phyloP scores from a whole-genome alignment of 2,329 filamentous ascomycete species.

The Verruconis gallopava region DNA sequence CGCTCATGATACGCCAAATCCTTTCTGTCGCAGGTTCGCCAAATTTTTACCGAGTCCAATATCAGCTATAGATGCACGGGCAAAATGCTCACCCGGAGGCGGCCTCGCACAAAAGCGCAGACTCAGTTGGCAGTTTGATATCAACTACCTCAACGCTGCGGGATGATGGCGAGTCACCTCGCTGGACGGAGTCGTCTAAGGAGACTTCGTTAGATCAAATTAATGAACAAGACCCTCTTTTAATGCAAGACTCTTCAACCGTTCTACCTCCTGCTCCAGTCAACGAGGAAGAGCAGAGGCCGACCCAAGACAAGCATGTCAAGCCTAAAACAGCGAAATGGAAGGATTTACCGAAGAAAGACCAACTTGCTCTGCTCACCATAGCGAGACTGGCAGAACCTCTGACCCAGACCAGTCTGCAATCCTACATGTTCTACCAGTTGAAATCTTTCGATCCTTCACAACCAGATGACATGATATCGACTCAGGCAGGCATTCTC shows the following conservation, averaged over 20 bases:
- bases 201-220: not conserved
- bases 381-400: constrained; percentile 72
- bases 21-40: not conserved
- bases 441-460: constrained; percentile 61
- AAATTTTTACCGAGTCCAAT: not conserved
- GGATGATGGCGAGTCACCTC: not conserved
- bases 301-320: not conserved
- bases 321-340: constrained; percentile 47
- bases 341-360: constrained; percentile 61
- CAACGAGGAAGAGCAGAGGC: constrained; percentile 3
- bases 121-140: not conserved
- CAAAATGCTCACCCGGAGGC: not conserved
- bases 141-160: not conserved
- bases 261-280: not conserved
- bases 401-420: constrained; percentile 62
- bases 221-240: not conserved
- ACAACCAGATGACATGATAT: constrained; percentile 49
- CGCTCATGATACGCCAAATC: too few species aligned
- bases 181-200: not conserved
- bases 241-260: not conserved
- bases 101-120: not conserved
- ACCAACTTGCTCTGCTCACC: constrained; percentile 64
- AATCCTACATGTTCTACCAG: constrained; percentile 79
- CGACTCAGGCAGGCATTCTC: constrained; percentile 63
- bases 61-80: not conserved